Evolutionary conservation across 768 basidiomycete genomes (phyloP), one percentile per base, ranked within the genome.

Genomic region (Kwoniella bestiolae): DNA sequence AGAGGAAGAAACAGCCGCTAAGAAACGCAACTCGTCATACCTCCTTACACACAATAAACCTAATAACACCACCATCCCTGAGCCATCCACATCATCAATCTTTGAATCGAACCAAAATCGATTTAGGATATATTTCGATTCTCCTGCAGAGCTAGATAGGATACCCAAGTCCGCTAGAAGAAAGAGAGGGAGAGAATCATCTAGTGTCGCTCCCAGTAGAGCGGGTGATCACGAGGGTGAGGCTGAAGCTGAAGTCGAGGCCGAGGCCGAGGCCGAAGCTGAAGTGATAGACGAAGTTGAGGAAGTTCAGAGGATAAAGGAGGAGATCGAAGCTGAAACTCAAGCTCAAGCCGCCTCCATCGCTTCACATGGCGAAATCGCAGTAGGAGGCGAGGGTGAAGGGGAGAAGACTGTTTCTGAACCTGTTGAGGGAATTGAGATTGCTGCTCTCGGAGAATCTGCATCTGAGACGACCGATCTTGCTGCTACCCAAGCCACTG

Each of bases 71-170:
- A 46, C 56, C 11, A 45, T 57, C 26, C 34, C 60, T 50, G 45
- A 38, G 23, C 26, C 66, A 2, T 46, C 72, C 2, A 25, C 64
- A n/a, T 3, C 51, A 2, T 26, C 21, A 5, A 56, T 34, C 16
- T 51, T 60, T 55, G 65, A 82, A 79, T 61, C 79, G 4, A 72
- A 69, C 28, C 72, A 82, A 70, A 82, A 81, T 60, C 76, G 83
- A 11, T 78, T 83, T 41, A 67, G 83, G 11, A 83, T 84, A 47
- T 83, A 84, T 76, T 83, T 84, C 66, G 79, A 82, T 26, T 80
- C 79, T 28, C 83, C 82, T 5, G 73, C 80, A 18, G 72, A 79
- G 29, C 66, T 75, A 23, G 79, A 79, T 64, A 66, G 74, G 8
- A 71, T 75, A 25, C 74, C 77, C 2, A 75, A 77, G 65, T 70